Evolutionary conservation across 306 rosid genomes (phyloP).

Genomic region (barrel medic (Medicago truncatula)): DNA sequence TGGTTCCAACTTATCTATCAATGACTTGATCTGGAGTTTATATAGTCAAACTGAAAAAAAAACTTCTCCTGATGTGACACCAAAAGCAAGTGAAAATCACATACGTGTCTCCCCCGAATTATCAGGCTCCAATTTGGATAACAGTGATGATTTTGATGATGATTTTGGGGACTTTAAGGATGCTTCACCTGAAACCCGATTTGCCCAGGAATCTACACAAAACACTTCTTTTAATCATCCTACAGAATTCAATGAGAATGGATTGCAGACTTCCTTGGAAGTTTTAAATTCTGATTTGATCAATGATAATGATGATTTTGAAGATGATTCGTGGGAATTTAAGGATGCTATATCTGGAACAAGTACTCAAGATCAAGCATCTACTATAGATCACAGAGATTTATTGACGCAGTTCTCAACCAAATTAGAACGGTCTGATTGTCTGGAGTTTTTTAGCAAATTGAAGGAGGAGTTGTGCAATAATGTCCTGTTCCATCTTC

Average conservation of each 20-base stretch:
- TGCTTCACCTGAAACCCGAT: conserved; percentile 52
- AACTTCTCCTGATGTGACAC: conserved; percentile 47
- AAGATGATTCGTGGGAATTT: conserved; percentile 81
- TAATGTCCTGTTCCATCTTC: conserved; percentile 59
- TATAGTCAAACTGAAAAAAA: conserved; percentile 72
- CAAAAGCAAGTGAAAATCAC: conserved; percentile 55
- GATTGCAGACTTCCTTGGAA: conserved; percentile 41
- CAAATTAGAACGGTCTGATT: conserved; percentile 55
- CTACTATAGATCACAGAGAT: conserved; percentile 48
- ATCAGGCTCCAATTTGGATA: conserved; percentile 50
- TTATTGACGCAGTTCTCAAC: conserved; percentile 40
- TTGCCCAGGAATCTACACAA: conserved; percentile 54
- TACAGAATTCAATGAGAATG: conserved; percentile 57
- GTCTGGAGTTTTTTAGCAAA: conserved; percentile 66
- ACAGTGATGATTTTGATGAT: conserved; percentile 60
- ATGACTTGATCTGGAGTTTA: conserved; percentile 78
- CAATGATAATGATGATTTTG: conserved; percentile 58
- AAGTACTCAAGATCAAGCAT: conserved; percentile 44
- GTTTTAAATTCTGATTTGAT: conserved; percentile 51
- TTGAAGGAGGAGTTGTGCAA: conserved; percentile 66
- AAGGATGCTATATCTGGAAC: conserved; percentile 62
- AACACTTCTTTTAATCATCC: conserved; percentile 45
- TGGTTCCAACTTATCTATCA: conserved; percentile 60
- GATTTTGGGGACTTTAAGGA: conserved; percentile 81
- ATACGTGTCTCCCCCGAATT: conserved; percentile 38